These are phyloP conservation scores for Tardiomyces depauwii DNA, from an alignment of 1,139 yeast genomes.

Conservation along the genomic window DNA sequence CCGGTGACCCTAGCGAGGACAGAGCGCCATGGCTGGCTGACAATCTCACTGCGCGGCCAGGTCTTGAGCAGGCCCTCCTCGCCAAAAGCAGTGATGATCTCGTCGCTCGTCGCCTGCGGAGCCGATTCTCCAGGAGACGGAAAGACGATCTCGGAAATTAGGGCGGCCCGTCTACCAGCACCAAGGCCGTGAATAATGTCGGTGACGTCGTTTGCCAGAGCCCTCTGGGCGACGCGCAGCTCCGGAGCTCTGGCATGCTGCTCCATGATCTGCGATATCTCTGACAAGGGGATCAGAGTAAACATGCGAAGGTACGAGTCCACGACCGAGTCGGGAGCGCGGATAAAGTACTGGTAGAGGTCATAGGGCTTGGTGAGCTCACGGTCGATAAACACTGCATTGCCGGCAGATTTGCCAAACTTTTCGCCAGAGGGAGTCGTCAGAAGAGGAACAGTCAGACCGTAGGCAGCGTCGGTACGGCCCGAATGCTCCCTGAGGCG, in stretches of 20 bases:
- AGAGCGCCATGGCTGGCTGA: slow-evolving; percentile 25
- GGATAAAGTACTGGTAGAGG: slow-evolving; percentile 75
- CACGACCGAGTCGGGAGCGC: slow-evolving; percentile 70
- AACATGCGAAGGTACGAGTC: slow-evolving; percentile 58
- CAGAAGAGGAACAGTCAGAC: slow-evolving; percentile 80
- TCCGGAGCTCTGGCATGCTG: slow-evolving; percentile 51
- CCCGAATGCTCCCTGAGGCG: slow-evolving; percentile 34
- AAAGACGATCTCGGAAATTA: slow-evolving; percentile 53
- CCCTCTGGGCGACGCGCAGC: slow-evolving; percentile 56
- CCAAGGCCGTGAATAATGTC: slow-evolving; percentile 82
- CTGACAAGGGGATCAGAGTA: slow-evolving; percentile 58
- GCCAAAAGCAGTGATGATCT: slow-evolving; percentile 46
- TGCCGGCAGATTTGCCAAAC: slow-evolving; percentile 96
- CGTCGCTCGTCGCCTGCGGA: slow-evolving; percentile 38
- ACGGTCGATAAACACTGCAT: slow-evolving; percentile 80
- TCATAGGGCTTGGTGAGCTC: slow-evolving; percentile 67
- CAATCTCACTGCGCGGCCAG: slow-evolving; percentile 29
- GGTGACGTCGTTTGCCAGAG: slow-evolving; percentile 75
- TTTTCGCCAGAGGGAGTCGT: slow-evolving; percentile 88
- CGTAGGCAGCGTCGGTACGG: slow-evolving; percentile 34
- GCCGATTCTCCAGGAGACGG: slow-evolving; percentile 33
- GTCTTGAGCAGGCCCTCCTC: slow-evolving; percentile 47
- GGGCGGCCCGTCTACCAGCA: slow-evolving; percentile 53
- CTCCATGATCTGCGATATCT: slow-evolving; percentile 42
- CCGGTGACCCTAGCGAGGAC: slow-evolving; percentile 28